These are phyloP conservation scores for Coniochaeta pulveracea DNA, from an alignment of 2,329 filamentous ascomycete species.

Conservation along the genomic window DNA sequence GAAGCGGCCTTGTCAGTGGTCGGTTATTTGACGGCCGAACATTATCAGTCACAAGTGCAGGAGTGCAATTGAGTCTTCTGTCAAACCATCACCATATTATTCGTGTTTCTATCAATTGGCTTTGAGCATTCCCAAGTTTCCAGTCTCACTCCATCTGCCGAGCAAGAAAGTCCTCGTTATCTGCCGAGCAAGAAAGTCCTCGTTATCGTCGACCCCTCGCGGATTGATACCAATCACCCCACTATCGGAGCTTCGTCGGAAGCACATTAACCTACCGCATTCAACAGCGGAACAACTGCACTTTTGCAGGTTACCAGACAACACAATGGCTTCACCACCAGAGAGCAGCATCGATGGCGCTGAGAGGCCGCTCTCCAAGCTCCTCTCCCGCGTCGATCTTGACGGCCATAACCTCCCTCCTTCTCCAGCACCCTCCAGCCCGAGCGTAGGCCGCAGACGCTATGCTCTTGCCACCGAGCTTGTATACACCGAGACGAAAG, in stretches of 20 bases:
- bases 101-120: not conserved
- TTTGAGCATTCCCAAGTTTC: not conserved
- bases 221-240: no score
- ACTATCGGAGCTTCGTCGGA: no score
- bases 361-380: conserved; percentile 31
- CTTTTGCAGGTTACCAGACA: no score
- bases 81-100: not conserved
- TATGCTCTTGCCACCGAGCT: conserved; percentile 94
- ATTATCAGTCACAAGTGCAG: no score
- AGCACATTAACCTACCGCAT: no score
- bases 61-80: no score
- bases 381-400: conserved; percentile 54
- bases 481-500: conserved; percentile 89
- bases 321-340: conserved; percentile 8
- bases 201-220: no score
- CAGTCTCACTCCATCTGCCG: not conserved
- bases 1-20: no score
- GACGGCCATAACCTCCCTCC: conserved; percentile 80
- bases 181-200: no score
- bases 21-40: no score
- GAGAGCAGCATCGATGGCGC: not conserved
- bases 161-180: no score
- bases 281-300: conserved; percentile 4
- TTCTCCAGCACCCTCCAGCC: conserved; percentile 86
- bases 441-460: conserved; percentile 65